Percentiles rank a stretch among this genome's conserved stretches.
Evolutionary conservation across 2,329 filamentous ascomycete species (phyloP).

Genomic region (Monilinia polystroma): DNA sequence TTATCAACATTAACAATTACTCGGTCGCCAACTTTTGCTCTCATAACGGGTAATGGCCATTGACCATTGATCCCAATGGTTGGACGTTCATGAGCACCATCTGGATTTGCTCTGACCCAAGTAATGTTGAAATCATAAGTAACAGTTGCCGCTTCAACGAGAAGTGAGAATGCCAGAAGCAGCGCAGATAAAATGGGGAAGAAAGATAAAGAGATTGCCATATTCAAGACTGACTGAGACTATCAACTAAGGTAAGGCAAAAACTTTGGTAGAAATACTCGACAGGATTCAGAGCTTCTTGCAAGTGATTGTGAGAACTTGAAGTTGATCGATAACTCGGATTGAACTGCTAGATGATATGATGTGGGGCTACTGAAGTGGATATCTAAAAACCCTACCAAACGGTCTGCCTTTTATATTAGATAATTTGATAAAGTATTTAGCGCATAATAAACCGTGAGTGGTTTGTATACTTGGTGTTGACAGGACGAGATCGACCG

Average conservation of each 20-base stretch:
- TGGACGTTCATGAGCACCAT: slow-evolving; percentile 62
- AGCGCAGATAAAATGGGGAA: slow-evolving; percentile 43
- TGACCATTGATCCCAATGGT: slow-evolving; percentile 74
- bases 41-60: slow-evolving; percentile 70
- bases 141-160: slow-evolving; percentile 48
- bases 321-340: slow-evolving; percentile 13
- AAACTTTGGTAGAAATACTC: not conserved
- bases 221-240: slow-evolving; percentile 31
- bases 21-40: slow-evolving; percentile 59
- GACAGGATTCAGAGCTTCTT: not conserved
- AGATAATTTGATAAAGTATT: slow-evolving; percentile 23
- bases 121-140: slow-evolving; percentile 66
- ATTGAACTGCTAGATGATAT: not conserved
- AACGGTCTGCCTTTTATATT: slow-evolving; percentile 32
- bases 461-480: not conserved
- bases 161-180: slow-evolving; percentile 37
- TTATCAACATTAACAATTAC: slow-evolving; percentile 46
- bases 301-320: not conserved
- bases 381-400: slow-evolving; percentile 32
- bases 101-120: slow-evolving; percentile 72
- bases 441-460: not conserved
- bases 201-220: slow-evolving; percentile 47
- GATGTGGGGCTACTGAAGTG: not conserved
- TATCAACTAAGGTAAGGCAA: not conserved
- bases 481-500: not conserved